A percentile compares a stretch with the other conserved stretches of the same genome.
phyloP scores from a whole-genome alignment of 2,329 filamentous ascomycete genomes.

The Neofusicoccum kwambonambiense region DNA sequence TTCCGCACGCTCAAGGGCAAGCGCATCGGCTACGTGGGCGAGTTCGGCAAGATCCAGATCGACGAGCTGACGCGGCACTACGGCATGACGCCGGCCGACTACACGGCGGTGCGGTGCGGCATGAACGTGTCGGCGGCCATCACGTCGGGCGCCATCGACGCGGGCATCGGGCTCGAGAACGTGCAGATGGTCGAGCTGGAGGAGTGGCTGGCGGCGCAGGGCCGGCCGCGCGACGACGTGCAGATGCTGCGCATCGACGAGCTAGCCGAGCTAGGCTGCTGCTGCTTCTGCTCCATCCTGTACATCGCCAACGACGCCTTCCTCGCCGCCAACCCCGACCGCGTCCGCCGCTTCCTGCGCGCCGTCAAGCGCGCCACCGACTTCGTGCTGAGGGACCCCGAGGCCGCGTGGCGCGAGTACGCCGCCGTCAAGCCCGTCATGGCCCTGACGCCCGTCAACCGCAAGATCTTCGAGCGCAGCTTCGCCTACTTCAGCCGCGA shows the following conservation, averaged over 20 bases:
- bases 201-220: constrained; percentile 67
- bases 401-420: constrained; percentile 65
- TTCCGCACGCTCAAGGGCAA: constrained; percentile 74
- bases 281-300: constrained; percentile 79
- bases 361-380: constrained; percentile 75
- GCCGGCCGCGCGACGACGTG: constrained; percentile 64
- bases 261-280: constrained; percentile 75
- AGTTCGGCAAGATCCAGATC: constrained; percentile 81
- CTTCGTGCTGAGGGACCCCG: constrained; percentile 64
- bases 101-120: constrained; percentile 74
- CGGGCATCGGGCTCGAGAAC: constrained; percentile 75
- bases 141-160: constrained; percentile 69
- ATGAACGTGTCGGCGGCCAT: constrained; percentile 81
- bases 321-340: constrained; percentile 63
- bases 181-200: constrained; percentile 82
- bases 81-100: constrained; percentile 69
- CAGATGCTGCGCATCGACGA: constrained; percentile 81
- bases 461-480: constrained; percentile 77
- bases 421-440: constrained; percentile 71
- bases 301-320: constrained; percentile 78
- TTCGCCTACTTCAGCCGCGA: constrained; percentile 75
- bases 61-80: constrained; percentile 78
- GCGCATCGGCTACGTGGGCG: constrained; percentile 75
- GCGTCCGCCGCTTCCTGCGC: constrained; percentile 66
- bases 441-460: constrained; percentile 62